Evolutionary conservation across 2,329 filamentous ascomycete genomes (phyloP), one percentile per base, ranked within the genome.

Genomic region (Cadophora luteo-olivacea): DNA sequence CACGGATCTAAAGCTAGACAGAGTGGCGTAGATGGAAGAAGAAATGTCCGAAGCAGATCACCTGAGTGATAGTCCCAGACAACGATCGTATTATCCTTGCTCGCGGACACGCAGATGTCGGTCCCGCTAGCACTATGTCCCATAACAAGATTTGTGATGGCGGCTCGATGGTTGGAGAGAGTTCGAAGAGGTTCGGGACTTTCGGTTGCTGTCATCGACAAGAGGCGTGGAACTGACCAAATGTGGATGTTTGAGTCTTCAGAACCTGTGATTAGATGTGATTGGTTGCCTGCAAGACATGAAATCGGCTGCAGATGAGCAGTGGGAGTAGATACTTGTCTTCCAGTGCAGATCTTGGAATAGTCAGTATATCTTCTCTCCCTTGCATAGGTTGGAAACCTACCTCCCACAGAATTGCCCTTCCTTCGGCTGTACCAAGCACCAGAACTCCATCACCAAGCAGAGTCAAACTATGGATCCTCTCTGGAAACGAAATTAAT

Each of bases 341-440:
- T 86, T 65, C 93, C 93, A 11, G 92, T 94, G 77, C 86, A 89
- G 45, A 88, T 87, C 91, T 93, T 75, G 25, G 68, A 41, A 69
- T 63, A 70, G 68, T 74, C 66, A 77, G 68, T 22, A 66, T 19
- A 6, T 41, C 16, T 25, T 60, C 33, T 25, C 45, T 25, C 63
- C 29, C 69, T 24, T 29, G 54, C 48, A 63, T 48, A 2, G 19
- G 7, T 32, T 51, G 41, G 9, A 58, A n/a, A 81, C 84, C 80
- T 79, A 96, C 93, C 90, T 99, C 96, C 96, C 96, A 99, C 2
- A 97, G 81, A 75, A 97, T 91, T 72, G 98, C 80, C 66, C 94
- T 89, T 19, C 96, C 96, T 74, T 94, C 93, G 66, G 90, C 89
- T 0, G 94, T 97, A 12, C 96, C 96, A 65, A 97, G 80, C 65